Conservation (phyloP, 2,329 filamentous ascomycete genomes). For the Monilinia laxa region DNA sequence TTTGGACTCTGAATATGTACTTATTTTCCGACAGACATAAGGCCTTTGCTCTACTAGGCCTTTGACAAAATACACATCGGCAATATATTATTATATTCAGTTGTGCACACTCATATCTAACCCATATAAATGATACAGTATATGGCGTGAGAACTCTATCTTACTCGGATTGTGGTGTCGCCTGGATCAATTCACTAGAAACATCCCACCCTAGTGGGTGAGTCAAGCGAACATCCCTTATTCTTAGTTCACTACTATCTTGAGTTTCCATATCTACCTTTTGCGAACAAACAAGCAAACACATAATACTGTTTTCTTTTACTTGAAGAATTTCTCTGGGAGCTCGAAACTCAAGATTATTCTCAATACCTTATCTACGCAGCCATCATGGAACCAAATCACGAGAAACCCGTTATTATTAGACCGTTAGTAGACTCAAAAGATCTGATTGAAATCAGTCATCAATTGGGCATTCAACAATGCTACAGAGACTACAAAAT, state of each 20-base stretch:
- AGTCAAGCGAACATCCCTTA: slow-evolving; percentile 1
- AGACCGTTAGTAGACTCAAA: background rate
- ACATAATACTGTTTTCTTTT: background rate
- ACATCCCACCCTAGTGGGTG: background rate
- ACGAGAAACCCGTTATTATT: background rate
- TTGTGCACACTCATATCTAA: background rate
- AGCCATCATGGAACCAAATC: background rate
- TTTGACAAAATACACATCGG: no score
- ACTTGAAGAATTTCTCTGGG: background rate
- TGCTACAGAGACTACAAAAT: background rate
- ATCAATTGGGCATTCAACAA: background rate
- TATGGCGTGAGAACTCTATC: background rate
- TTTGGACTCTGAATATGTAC: background rate
- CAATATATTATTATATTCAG: background rate
- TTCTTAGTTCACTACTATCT: background rate
- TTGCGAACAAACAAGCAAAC: background rate
- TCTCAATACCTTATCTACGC: background rate
- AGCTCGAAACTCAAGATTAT: background rate
- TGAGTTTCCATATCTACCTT: background rate
- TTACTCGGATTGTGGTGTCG: background rate
- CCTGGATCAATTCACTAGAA: slow-evolving; percentile 9
- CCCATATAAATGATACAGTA: background rate
- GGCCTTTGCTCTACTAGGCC: background rate
- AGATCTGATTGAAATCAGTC: background rate
- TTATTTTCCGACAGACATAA: background rate